phyloP scores from a whole-genome alignment of 768 basidiomycete species.

The Kwoniella newhampshirensis region DNA sequence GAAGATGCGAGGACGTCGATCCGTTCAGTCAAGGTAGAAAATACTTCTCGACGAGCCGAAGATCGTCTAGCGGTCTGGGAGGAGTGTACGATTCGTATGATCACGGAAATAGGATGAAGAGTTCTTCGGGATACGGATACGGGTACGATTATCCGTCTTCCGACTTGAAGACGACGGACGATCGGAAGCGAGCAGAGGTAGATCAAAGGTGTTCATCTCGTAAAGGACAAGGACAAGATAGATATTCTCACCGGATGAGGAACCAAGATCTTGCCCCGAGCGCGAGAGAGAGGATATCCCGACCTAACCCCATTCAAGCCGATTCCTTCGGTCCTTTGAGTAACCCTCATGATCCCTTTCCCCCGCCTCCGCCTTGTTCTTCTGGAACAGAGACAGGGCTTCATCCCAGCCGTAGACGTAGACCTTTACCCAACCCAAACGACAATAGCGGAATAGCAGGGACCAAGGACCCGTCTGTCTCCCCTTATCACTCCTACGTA shows the following conservation, averaged over 20 bases:
- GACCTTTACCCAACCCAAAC: not conserved
- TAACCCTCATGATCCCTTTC: slow-evolving; percentile 10
- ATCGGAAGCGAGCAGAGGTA: no score
- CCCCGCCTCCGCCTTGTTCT: not conserved
- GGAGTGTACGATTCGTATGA: slow-evolving; percentile 8
- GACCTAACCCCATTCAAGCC: slow-evolving; percentile 1
- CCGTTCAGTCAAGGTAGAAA: not conserved
- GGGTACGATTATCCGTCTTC: no score
- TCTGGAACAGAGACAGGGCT: slow-evolving; percentile 3
- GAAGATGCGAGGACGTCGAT: no score
- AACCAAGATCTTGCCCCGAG: no score
- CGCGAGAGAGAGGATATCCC: no score
- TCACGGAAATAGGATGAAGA: no score
- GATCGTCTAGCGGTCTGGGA: slow-evolving; percentile 15
- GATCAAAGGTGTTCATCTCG: no score
- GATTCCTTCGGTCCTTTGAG: slow-evolving; percentile 10
- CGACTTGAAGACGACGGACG: no score
- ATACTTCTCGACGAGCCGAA: slow-evolving; percentile 8
- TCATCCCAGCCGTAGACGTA: not conserved
- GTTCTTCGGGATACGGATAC: no score
- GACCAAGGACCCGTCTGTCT: not conserved
- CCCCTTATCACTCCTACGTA: no score
- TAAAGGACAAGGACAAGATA: no score
- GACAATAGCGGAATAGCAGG: not conserved
- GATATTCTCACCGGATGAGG: no score